Base-by-base conservation (phyloP, 2,329 filamentous ascomycete genomes). In the Xylariaceae sp. region DNA sequence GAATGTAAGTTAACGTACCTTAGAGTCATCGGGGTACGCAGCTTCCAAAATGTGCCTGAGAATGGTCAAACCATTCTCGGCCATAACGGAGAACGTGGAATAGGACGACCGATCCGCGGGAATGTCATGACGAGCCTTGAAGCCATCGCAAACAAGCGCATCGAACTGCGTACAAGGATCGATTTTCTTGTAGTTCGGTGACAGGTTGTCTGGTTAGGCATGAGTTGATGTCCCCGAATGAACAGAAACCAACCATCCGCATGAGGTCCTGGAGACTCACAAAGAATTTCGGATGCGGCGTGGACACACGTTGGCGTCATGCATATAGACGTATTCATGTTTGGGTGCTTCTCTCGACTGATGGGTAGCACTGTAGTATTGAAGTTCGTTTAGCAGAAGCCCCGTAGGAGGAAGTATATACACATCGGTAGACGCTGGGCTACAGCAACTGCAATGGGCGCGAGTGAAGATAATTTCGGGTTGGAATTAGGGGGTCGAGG, bases 131-230 rank as follows among this genome's bases (percentile, higher is more conserved):
- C 73, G 76, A 27, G 81, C 74, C 50, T 78, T 74, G 80, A 85
- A 89, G 8, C 85, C 85, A 53, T 83, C 84, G 62, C 86, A 88
- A 26, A 83, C 83, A 53, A 84, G 77, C 65, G 84, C 74, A 56
- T 87, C 83, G 56, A 89, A 89, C 64, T 88, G 71, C n/a, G 75
- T 78, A 62, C 86, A 89, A 1, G 86, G 80, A 65, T 89, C 84
- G 40, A 89, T 72, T 2, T 80, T 69, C 56, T 80, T 74, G 68
- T 87, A 84, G 49, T 83, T 73, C 6, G 83, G 79, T 12, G 82
- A 80, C 11, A 87, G 70, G 56, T 83, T 85, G 59, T 82, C 67
- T 69, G 19, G 5, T 35, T 8, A 35, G 43, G 9, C 32, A 35
- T 59, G 37, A 61, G 59, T 27, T 40, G 39, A 42, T 37, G 6